phyloP scores from a whole-genome alignment of 2,329 filamentous ascomycete genomes.

The Exophiala calicioides region DNA sequence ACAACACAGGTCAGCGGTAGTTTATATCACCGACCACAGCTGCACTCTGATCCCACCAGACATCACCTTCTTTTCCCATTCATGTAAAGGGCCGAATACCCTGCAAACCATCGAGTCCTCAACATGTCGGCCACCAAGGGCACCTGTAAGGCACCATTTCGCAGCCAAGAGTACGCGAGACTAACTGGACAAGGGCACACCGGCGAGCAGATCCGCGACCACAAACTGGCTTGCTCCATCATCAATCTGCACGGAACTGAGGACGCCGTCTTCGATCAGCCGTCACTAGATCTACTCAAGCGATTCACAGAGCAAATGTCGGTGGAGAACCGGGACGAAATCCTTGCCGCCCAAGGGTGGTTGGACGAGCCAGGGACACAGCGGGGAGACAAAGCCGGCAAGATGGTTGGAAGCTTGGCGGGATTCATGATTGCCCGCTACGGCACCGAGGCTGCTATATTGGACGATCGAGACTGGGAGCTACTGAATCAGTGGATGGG shows the following conservation, averaged over 20 bases:
- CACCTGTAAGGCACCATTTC: slow-evolving; percentile 11
- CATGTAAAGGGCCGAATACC: no score
- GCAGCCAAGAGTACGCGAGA: no score
- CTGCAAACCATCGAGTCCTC: not conserved
- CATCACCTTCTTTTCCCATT: no score
- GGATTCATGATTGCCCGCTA: slow-evolving; percentile 19
- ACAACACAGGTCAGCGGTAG: no score
- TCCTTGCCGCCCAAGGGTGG: slow-evolving; percentile 17
- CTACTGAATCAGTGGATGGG: slow-evolving; percentile 21
- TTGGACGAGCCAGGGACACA: slow-evolving; percentile 10
- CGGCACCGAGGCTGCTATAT: slow-evolving; percentile 17
- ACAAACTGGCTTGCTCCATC: slow-evolving; percentile 24
- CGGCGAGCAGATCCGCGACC: slow-evolving; percentile 24
- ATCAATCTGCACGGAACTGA: slow-evolving; percentile 25
- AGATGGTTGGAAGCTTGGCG: slow-evolving; percentile 11
- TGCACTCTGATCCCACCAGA: no score
- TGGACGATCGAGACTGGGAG: slow-evolving; percentile 25
- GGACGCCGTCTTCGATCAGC: slow-evolving; percentile 22
- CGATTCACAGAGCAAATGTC: slow-evolving; percentile 17
- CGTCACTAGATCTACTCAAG: slow-evolving; percentile 18
- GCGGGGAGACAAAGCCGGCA: slow-evolving; percentile 5
- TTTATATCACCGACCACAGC: no score
- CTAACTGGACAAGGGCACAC: slow-evolving; percentile 20
- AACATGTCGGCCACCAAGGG: slow-evolving; percentile 20
- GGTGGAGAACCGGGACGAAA: slow-evolving; percentile 12